Conservation (phyloP, 2,329 filamentous ascomycete species). For the Lecanicillium sp. region DNA sequence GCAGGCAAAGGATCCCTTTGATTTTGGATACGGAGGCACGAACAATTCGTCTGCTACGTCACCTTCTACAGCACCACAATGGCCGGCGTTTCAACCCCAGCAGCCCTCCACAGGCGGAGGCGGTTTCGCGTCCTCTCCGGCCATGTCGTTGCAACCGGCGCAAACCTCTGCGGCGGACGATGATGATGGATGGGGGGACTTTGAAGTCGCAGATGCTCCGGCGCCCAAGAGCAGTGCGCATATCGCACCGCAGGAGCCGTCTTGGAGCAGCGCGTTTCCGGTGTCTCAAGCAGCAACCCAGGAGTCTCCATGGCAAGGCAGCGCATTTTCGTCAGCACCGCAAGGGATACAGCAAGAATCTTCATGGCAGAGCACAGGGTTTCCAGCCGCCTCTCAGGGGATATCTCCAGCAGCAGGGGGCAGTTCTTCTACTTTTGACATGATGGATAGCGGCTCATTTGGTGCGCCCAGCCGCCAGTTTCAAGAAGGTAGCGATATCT, state of each 20-base stretch:
- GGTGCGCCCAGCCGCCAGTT: no score
- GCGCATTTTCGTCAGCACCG: no score
- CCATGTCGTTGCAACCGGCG: constrained; percentile 8
- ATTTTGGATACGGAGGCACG: constrained; percentile 14
- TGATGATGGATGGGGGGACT: constrained; percentile 62
- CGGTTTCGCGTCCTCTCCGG: constrained; percentile 11
- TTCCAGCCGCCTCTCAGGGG: not conserved
- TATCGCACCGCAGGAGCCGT: not conserved
- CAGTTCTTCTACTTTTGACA: not conserved
- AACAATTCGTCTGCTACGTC: constrained; percentile 10
- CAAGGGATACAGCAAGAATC: no score
- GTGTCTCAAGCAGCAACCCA: no score
- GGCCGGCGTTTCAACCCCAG: constrained; percentile 22
- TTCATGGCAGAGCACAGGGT: constrained; percentile 10
- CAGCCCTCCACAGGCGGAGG: constrained; percentile 13
- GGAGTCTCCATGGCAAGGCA: no score
- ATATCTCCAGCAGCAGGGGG: not conserved
- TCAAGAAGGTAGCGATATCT: not conserved
- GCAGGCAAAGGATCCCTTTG: constrained; percentile 19
- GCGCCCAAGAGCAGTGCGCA: constrained; percentile 7
- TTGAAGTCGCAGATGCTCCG: constrained; percentile 46
- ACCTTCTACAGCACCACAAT: constrained; percentile 19
- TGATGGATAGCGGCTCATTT: no score
- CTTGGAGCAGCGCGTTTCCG: no score
- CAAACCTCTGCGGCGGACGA: constrained; percentile 30